Base-by-base conservation (phyloP, 2,329 filamentous ascomycete species). In the Monilinia laxa region DNA sequence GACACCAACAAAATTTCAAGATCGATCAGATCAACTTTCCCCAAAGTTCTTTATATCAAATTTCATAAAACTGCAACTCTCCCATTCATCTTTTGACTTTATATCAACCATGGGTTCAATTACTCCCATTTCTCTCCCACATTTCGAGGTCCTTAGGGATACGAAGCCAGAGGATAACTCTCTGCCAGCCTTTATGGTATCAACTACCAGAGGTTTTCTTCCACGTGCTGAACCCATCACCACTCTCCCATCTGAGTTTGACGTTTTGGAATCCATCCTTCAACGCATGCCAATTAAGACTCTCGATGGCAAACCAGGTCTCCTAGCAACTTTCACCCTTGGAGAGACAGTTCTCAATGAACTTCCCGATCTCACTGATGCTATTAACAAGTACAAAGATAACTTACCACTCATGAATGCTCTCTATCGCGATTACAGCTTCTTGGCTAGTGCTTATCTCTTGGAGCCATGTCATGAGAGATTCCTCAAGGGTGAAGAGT, bases 351-450 rank as follows among this genome's bases (percentile, higher is more conserved):
- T 96, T 56, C 80, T 89, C 70, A 81, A 81, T n/a, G 87, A 88
- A 69, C 84, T 97, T 58, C 90, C 91, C 20, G 91, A 97, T 77
- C 82, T 97, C 58, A 91, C 90, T 0, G 82, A 82, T 6, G 83
- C 86, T 71, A 84, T 97, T 67, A 89, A 95, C 74, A 86, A 87
- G 78, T 89, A 90, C 72, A 82, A 85, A 72, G 81, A 88, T 69
- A 89, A 97, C 78, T 83, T 94, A 51, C 89, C 90, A 20, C 80
- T 92, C 68, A 87, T 96, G 82, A 95, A 93, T 74, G 93, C 93
- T 45, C 80, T 96, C 58, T 97, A 97, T 78, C 85, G 93, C 25
- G 93, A 97, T 80, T 97, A 97, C 78, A 91, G 90, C 18, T 97
- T 97, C 82, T 80, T 97, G 40, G 90, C 93, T 6, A 96, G 91